Percentiles rank a stretch among this genome's conserved stretches.
phyloP scores from a whole-genome alignment of 1,284 basidiomycete species.

The Trametes versicolor region DNA sequence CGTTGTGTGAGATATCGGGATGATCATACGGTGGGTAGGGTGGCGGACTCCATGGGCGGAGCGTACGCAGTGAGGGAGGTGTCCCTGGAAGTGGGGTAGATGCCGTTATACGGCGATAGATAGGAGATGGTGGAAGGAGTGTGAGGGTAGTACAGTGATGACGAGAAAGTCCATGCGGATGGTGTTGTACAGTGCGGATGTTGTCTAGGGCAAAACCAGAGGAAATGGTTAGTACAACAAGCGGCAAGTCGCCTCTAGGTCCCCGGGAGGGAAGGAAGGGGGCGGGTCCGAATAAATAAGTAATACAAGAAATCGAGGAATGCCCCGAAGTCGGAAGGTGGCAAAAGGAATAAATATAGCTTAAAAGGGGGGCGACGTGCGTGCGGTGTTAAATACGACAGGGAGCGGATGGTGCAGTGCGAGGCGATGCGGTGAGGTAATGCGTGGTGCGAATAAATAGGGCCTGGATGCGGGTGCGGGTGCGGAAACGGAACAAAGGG shows the following conservation, averaged over 20 bases:
- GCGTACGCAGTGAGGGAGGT: conserved; percentile 6
- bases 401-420: conserved; percentile 5
- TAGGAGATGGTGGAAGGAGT: conserved; percentile 4
- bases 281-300: conserved; percentile 13
- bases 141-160: conserved; percentile 18
- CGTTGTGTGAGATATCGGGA: background rate
- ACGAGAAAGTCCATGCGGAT: conserved; percentile 15
- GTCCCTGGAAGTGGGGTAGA: background rate
- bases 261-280: background rate
- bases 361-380: background rate
- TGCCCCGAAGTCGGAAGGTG: background rate
- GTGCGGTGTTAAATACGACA: conserved; percentile 19
- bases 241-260: conserved; percentile 15
- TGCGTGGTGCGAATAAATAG: conserved; percentile 25
- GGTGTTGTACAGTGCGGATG: conserved; percentile 34
- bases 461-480: conserved; percentile 6
- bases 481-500: conserved; percentile 5
- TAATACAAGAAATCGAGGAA: conserved; percentile 14
- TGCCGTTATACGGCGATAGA: conserved; percentile 17
- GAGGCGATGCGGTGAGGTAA: conserved; percentile 12
- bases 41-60: conserved; percentile 13
- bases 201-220: conserved; percentile 24
- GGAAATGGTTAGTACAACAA: conserved; percentile 25
- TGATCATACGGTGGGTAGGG: conserved; percentile 8
- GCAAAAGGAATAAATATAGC: conserved; percentile 27